phyloP scores from a whole-genome alignment of 768 basidiomycete species.

The Ramaria sp. region DNA sequence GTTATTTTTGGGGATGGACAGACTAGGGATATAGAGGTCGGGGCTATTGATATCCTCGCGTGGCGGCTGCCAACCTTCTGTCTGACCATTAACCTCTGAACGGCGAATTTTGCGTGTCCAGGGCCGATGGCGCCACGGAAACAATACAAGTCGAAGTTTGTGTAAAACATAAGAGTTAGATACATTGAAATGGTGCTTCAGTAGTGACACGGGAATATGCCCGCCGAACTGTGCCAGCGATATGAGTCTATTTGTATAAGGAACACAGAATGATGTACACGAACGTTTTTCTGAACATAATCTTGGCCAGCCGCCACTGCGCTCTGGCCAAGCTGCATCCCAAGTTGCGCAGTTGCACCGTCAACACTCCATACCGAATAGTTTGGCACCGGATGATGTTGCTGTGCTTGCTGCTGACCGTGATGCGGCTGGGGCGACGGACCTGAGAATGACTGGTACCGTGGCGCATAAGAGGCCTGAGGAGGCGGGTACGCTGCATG shows the following conservation, averaged over 20 bases:
- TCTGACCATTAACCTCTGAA: slow-evolving; percentile 47
- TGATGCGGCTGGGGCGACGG: slow-evolving; percentile 11
- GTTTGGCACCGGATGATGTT: slow-evolving; percentile 29
- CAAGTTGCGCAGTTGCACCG: slow-evolving; percentile 88
- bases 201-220: slow-evolving; percentile 58
- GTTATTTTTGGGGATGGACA: slow-evolving; percentile 12
- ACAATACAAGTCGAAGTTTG: slow-evolving; percentile 81
- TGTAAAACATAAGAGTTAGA: slow-evolving; percentile 90
- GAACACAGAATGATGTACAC: slow-evolving; percentile 15
- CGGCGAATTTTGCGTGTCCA: slow-evolving; percentile 66
- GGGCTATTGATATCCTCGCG: slow-evolving; percentile 93
- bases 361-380: slow-evolving; percentile 80
- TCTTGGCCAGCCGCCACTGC: slow-evolving; percentile 92
- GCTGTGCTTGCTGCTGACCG: slow-evolving; percentile 17
- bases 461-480: slow-evolving; percentile 18
- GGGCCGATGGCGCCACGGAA: slow-evolving; percentile 89
- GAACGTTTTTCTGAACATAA: slow-evolving; percentile 89
- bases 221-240: slow-evolving; percentile 52
- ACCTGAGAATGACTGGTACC: slow-evolving; percentile 12
- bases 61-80: slow-evolving; percentile 75
- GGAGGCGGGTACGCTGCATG: slow-evolving; percentile 19
- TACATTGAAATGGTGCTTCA: slow-evolving; percentile 93
- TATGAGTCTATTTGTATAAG: no score
- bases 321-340: slow-evolving; percentile 88
- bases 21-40: slow-evolving; percentile 93